Percentiles rank a stretch among this genome's conserved stretches.
Evolutionary conservation across 352 stramenopile genomes (phyloP).

Genomic region (Pythium apleroticum): DNA sequence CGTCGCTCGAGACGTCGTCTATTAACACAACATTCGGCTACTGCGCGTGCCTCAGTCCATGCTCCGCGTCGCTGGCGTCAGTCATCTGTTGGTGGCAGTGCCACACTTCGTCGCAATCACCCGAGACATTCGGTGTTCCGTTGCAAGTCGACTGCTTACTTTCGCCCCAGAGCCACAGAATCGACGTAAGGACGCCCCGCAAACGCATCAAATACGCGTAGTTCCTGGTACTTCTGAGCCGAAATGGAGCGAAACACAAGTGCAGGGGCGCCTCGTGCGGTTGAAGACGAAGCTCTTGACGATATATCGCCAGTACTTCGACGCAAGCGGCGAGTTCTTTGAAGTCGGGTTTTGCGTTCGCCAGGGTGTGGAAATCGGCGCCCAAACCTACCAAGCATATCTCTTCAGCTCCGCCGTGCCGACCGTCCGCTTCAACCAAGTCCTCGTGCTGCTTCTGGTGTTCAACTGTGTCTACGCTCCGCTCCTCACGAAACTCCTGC

Average conservation of each 20-base stretch:
- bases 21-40: slow-evolving; percentile 6
- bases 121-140: neutral
- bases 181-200: neutral
- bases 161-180: neutral
- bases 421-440: neutral
- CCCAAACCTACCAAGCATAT: slow-evolving; percentile 21
- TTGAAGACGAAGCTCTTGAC: neutral
- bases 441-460: slow-evolving; percentile 6
- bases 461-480: slow-evolving; percentile 10
- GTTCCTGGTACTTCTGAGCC: too few relatives aligned
- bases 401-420: slow-evolving; percentile 15
- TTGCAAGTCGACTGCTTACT: neutral
- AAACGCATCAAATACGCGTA: neutral
- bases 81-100: neutral
- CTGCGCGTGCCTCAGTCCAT: slow-evolving; percentile 2
- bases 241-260: neutral
- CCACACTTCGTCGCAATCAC: neutral
- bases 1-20: neutral
- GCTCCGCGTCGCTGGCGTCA: neutral
- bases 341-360: slow-evolving; percentile 5
- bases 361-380: slow-evolving; percentile 2
- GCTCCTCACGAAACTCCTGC: neutral
- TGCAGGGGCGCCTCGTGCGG: neutral
- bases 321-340: slow-evolving; percentile 1
- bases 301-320: neutral